phyloP scores from a whole-genome alignment of 2,329 filamentous ascomycete species.

The Fusarium tuaranense region DNA sequence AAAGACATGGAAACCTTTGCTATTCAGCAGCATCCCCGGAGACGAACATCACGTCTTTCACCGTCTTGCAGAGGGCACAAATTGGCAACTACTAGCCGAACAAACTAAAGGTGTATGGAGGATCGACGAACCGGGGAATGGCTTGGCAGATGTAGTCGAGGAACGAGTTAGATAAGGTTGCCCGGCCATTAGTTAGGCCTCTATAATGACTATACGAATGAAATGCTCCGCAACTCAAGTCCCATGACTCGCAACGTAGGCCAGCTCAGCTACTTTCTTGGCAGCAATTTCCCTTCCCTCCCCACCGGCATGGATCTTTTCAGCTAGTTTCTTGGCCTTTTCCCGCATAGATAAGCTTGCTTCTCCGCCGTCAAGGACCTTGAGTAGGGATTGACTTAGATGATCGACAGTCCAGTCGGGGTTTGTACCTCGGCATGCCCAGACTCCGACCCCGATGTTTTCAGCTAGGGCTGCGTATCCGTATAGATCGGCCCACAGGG shows the following conservation, averaged over 20 bases:
- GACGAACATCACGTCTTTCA: slow-evolving; percentile 24
- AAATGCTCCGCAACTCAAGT: not conserved
- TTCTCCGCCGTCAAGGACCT: slow-evolving; percentile 24
- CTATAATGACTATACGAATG: not conserved
- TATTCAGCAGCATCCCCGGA: slow-evolving; percentile 18
- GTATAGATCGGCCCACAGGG: slow-evolving; percentile 59
- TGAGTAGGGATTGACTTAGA: slow-evolving; percentile 43
- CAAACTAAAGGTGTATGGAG: slow-evolving; percentile 38
- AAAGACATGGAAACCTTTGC: slow-evolving; percentile 29
- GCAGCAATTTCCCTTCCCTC: slow-evolving; percentile 23
- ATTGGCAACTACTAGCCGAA: slow-evolving; percentile 19
- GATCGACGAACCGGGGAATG: slow-evolving; percentile 18
- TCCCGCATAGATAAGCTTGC: slow-evolving; percentile 20
- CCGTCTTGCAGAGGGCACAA: slow-evolving; percentile 13
- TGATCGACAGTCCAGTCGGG: slow-evolving; percentile 46
- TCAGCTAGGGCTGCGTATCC: slow-evolving; percentile 57
- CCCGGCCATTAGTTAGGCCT: not conserved
- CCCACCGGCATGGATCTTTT: not conserved
- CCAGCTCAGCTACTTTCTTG: slow-evolving; percentile 13
- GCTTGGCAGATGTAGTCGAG: not conserved
- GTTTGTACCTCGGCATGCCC: slow-evolving; percentile 49
- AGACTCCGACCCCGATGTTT: slow-evolving; percentile 55
- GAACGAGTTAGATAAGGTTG: not conserved
- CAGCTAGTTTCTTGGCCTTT: slow-evolving; percentile 36
- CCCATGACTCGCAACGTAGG: slow-evolving; percentile 6